Base-by-base conservation (phyloP, 768 basidiomycete genomes). In the Lactifluus rugatus region DNA sequence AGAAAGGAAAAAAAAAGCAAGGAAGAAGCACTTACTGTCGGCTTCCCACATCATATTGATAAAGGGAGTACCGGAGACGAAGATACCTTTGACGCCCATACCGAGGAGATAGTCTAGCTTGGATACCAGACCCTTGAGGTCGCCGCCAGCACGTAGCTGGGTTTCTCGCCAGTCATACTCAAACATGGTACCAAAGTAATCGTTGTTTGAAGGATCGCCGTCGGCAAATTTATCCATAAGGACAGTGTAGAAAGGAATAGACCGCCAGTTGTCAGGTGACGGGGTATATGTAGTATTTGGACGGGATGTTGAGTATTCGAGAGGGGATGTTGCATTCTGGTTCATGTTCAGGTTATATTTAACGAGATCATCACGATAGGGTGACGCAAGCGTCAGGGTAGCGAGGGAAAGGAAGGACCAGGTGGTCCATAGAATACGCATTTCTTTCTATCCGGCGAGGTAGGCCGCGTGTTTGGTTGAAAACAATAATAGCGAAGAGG, bases 1-100 rank as follows among this genome's bases (percentile, higher is more conserved):
- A 52, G 28, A 41, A 42, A 45, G 11, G 32, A 42, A 10, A 32
- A 44, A 54, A 13, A 45, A 34, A 34, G 19, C 46, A 34, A 21
- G 34, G 19, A 28, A 36, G 26, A 17, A 50, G 44, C 26, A 81
- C 91, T 68, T 54, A 93, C 93, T 92, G 79, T 95, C 93, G 3
- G 91, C 87, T 68, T 93, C 87, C 93, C 93, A 95, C n/a, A 91
- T 72, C 93, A 93, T 93, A 78, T 95, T 95, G 61, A 96, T 61
- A 71, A 92, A 96, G 52, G 85, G 83, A 1, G 93, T 96, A 52
- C 93, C 93, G 23, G 93, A 91, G 69, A 95, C 87, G 74, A 91
- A 96, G 65, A 96, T 83, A 52, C 83, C 78, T 65, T 76, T 76
- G 60, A 92, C 72, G 62, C 93, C 93, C 89, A 94, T 93, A 62